Conservation (phyloP, 2,329 filamentous ascomycete species). For the Trichoderma sp. region DNA sequence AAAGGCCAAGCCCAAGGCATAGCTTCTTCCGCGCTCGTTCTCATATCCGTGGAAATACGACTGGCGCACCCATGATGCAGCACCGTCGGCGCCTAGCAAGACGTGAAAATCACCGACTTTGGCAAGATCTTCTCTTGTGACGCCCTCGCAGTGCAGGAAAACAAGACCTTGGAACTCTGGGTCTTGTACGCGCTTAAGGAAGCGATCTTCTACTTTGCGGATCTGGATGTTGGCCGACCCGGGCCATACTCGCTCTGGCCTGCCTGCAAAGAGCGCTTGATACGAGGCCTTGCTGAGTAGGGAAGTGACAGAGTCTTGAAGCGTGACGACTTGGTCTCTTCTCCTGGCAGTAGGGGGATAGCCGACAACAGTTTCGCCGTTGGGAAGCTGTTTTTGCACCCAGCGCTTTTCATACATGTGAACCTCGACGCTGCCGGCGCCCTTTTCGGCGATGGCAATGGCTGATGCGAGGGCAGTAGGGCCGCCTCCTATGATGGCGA, state of each 20-base stretch:
- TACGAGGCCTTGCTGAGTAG: slow-evolving; percentile 35
- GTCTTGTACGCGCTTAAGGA: slow-evolving; percentile 40
- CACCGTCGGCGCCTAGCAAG: slow-evolving; percentile 40
- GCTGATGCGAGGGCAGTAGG: slow-evolving; percentile 39
- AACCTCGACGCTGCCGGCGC: slow-evolving; percentile 36
- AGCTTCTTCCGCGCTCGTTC: slow-evolving; percentile 39
- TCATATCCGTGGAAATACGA: slow-evolving; percentile 40
- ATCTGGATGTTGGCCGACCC: slow-evolving; percentile 43
- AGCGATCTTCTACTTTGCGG: slow-evolving; percentile 42
- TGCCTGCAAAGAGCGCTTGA: slow-evolving; percentile 37
- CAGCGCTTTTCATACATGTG: slow-evolving; percentile 42
- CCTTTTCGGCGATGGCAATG: slow-evolving; percentile 40
- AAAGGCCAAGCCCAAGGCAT: slow-evolving; percentile 41
- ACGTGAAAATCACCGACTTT: slow-evolving; percentile 42
- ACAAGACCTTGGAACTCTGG: slow-evolving; percentile 37
- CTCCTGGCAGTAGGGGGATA: slow-evolving; percentile 37
- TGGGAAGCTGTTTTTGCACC: slow-evolving; percentile 29
- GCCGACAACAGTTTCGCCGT: slow-evolving; percentile 30
- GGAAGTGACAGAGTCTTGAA: slow-evolving; percentile 39
- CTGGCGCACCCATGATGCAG: slow-evolving; percentile 40
- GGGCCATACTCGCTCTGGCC: slow-evolving; percentile 41
- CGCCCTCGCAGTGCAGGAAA: slow-evolving; percentile 37
- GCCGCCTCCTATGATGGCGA: slow-evolving; percentile 39
- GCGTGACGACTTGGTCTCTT: slow-evolving; percentile 41
- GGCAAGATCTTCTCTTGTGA: slow-evolving; percentile 35